phyloP scores from a whole-genome alignment of 306 rosid species.

The Dryas drummondii region DNA sequence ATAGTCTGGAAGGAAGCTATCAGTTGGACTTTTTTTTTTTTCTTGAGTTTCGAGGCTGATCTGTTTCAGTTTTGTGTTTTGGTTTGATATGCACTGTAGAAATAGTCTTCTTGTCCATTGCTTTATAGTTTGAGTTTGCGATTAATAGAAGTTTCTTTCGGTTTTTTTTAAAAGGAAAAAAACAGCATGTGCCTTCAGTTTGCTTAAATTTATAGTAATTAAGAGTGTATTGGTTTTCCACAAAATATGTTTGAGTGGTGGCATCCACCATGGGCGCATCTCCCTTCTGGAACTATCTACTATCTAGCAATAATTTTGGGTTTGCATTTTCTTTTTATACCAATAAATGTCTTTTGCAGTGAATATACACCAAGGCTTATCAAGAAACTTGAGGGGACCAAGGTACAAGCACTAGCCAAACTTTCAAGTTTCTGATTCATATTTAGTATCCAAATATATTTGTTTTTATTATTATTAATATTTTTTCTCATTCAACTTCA shows the following conservation, averaged over 20 bases:
- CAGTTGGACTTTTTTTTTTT: no score
- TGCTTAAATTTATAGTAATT: neutral
- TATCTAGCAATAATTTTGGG: conserved; percentile 11
- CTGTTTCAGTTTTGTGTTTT: no score
- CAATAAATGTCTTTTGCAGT: conserved; percentile 45
- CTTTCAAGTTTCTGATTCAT: conserved; percentile 23
- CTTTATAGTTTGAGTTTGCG: no score
- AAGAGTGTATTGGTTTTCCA: neutral
- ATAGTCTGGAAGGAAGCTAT: no score
- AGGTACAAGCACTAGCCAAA: conserved; percentile 48
- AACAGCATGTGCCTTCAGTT: neutral
- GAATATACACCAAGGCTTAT: conserved; percentile 90
- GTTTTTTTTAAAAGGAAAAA: no score
- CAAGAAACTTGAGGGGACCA: conserved; percentile 87
- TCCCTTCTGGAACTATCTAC: conserved; percentile 10
- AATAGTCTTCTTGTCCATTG: no score
- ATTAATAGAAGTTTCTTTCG: no score
- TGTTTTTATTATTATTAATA: neutral
- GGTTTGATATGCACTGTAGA: no score
- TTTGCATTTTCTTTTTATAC: conserved; percentile 11
- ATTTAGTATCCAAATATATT: neutral
- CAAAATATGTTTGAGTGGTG: neutral
- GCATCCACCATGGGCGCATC: neutral
- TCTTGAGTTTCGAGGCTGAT: no score
- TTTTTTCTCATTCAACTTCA: neutral